Evolutionary conservation across 345 rosid species (phyloP).

Genomic region (Pistacia integerrima): DNA sequence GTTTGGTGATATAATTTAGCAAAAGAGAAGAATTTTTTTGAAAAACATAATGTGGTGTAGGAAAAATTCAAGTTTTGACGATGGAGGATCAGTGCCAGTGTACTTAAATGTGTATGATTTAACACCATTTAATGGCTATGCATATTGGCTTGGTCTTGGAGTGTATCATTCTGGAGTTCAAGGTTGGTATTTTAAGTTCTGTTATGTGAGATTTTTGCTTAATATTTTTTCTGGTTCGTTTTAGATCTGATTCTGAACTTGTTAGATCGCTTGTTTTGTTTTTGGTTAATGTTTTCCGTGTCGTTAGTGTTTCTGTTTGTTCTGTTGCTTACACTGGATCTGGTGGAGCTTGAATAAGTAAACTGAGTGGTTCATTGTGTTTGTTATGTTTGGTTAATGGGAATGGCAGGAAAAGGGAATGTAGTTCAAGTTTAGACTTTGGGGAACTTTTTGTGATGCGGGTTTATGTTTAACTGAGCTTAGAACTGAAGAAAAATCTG

Average conservation of each 20-base stretch:
- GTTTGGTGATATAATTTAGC: not conserved
- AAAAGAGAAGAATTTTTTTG: too few relatives aligned
- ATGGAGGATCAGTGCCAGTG: slow-evolving; percentile 83
- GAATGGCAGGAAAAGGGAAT: slow-evolving; percentile 16
- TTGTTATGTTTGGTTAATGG: slow-evolving; percentile 22
- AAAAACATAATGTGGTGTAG: slow-evolving; percentile 64
- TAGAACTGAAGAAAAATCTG: not conserved
- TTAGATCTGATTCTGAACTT: slow-evolving; percentile 12
- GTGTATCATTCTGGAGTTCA: slow-evolving; percentile 97
- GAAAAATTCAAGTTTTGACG: slow-evolving; percentile 47
- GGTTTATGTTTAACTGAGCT: not conserved
- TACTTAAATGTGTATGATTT: slow-evolving; percentile 95
- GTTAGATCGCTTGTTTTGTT: slow-evolving; percentile 10
- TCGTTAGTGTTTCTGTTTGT: not conserved
- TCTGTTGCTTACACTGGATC: slow-evolving; percentile 12
- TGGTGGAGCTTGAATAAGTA: not conserved
- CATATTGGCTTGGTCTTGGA: slow-evolving; percentile 97
- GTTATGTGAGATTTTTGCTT: not conserved
- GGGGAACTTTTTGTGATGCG: not conserved
- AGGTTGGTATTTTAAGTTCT: slow-evolving; percentile 49
- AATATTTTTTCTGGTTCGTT: slow-evolving; percentile 3
- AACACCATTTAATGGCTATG: slow-evolving; percentile 91
- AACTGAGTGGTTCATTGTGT: not conserved
- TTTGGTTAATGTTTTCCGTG: not conserved
- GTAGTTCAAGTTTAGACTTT: slow-evolving; percentile 7